Evolutionary conservation across 768 basidiomycete genomes (phyloP).

Genomic region (Boletus insuetus): DNA sequence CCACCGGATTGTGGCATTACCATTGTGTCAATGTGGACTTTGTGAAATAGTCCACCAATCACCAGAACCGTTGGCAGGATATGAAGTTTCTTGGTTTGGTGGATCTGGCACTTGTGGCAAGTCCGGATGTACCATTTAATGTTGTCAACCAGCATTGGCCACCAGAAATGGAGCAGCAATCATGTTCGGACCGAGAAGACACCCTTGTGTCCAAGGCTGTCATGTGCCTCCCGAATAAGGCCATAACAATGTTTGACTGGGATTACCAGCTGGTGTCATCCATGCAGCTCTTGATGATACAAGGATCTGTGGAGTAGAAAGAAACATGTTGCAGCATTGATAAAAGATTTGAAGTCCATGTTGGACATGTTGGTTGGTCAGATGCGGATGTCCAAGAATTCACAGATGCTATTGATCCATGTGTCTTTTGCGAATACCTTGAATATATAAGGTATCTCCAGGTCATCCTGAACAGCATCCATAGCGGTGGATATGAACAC

Average conservation of each 20-base stretch:
- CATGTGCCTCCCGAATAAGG: not conserved
- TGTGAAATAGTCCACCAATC: not conserved
- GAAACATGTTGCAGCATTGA: not conserved
- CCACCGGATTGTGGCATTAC: not conserved
- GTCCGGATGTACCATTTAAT: not conserved
- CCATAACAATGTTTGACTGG: no score
- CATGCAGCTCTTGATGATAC: not conserved
- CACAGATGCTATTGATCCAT: accelerated
- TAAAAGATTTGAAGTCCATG: not conserved
- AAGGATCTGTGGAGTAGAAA: not conserved
- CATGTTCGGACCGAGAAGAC: not conserved
- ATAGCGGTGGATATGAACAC: no score
- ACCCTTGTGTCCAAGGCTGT: not conserved
- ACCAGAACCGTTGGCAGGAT: not conserved
- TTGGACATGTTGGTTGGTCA: not conserved
- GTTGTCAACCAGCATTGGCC: not conserved
- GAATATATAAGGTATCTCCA: no score
- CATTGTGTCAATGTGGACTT: not conserved
- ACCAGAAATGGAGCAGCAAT: not conserved
- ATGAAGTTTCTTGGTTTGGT: not conserved
- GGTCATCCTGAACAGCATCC: no score
- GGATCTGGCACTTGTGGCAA: not conserved
- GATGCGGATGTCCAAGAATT: no score
- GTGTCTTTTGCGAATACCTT: no score
- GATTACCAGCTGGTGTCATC: no score